A percentile compares a stretch with the other conserved stretches of the same genome.
phyloP scores from a whole-genome alignment of 1,139 yeast species.

The Hyphopichia khmerensis region DNA sequence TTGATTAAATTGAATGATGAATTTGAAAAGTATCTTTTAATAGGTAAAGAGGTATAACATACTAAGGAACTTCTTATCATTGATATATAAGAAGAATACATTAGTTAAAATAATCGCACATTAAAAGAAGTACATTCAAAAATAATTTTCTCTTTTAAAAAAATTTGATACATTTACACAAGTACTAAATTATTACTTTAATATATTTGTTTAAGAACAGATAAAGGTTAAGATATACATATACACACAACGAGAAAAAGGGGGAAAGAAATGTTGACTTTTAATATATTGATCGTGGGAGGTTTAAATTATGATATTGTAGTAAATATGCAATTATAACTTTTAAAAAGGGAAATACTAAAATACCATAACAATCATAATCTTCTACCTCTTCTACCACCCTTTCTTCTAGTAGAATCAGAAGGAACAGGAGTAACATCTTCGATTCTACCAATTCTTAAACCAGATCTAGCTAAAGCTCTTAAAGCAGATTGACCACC shows the following conservation, averaged over 20 bases:
- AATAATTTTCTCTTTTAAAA: too few relatives aligned
- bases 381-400: slow-evolving; percentile 99
- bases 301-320: not conserved
- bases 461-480: slow-evolving; percentile 99
- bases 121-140: too few relatives aligned
- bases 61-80: too few relatives aligned
- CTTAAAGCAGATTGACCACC: slow-evolving; percentile 99
- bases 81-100: too few relatives aligned
- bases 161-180: not conserved
- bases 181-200: not conserved
- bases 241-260: not conserved
- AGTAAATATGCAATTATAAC: slow-evolving; percentile 2
- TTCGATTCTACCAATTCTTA: slow-evolving; percentile 99
- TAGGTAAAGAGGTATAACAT: too few relatives aligned
- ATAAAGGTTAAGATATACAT: slow-evolving; percentile 1
- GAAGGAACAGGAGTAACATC: slow-evolving; percentile 99
- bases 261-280: too few relatives aligned
- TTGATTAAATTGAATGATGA: too few relatives aligned
- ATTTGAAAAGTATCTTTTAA: too few relatives aligned
- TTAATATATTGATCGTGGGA: not conserved
- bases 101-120: too few relatives aligned
- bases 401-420: slow-evolving; percentile 99
- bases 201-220: slow-evolving; percentile 1
- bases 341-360: not conserved
- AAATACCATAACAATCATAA: slow-evolving; percentile 51